Percentiles rank a stretch among this genome's conserved stretches.
These are phyloP conservation scores for Dryadomyces sulphureus DNA, from an alignment of 2,329 filamentous ascomycete genomes.

Conservation along the genomic window DNA sequence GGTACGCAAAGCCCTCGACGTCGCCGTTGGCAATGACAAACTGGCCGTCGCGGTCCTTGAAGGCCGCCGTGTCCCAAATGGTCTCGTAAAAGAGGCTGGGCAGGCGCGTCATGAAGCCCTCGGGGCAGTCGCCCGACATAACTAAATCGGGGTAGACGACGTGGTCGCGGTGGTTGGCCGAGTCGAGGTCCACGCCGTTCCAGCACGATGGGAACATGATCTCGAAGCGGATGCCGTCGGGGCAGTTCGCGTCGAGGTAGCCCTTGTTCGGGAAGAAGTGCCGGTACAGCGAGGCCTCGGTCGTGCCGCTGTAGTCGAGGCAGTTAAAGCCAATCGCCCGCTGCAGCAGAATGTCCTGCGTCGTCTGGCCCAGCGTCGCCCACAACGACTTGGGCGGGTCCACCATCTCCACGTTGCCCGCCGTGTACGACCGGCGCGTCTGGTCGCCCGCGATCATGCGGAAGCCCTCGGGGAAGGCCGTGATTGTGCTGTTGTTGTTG, in stretches of 20 bases:
- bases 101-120: conserved; percentile 50
- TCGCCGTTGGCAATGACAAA: conserved; percentile 74
- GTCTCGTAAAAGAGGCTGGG: conserved; percentile 73
- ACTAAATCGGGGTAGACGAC: conserved; percentile 67
- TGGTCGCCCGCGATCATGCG: conserved; percentile 69
- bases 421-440: conserved; percentile 51
- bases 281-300: conserved; percentile 65
- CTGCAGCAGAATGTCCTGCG: conserved; percentile 55
- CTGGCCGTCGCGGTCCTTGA: conserved; percentile 44
- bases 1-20: conserved; percentile 57
- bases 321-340: conserved; percentile 93
- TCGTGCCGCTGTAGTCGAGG: conserved; percentile 54
- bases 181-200: conserved; percentile 53
- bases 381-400: conserved; percentile 56
- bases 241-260: conserved; percentile 68
- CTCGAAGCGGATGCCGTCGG: conserved; percentile 69
- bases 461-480: conserved; percentile 63
- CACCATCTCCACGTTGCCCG: conserved; percentile 49
- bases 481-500: conserved; percentile 40
- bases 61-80: conserved; percentile 62
- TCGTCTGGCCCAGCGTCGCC: conserved; percentile 45
- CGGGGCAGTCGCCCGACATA: conserved; percentile 62
- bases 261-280: conserved; percentile 69
- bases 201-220: conserved; percentile 84
- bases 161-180: conserved; percentile 44